Evolutionary conservation across 73 alveolate genomes (phyloP).

Genomic region (Durusdinium trenchii): DNA sequence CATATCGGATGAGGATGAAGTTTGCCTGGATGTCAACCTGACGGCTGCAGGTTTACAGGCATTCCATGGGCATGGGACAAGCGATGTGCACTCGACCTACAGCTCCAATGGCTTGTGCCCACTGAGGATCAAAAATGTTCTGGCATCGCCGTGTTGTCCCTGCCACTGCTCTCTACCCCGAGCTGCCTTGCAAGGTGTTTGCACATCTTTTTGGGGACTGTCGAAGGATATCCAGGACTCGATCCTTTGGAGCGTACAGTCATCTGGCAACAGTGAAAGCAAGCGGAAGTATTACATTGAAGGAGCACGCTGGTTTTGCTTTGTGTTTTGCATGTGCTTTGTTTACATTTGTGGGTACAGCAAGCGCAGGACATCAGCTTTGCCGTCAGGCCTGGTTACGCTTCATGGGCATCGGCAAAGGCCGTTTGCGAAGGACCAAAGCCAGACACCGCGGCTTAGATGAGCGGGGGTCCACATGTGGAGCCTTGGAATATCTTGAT

Average conservation of each 20-base stretch:
- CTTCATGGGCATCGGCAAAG: not conserved
- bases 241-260: not conserved
- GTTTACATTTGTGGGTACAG: not conserved
- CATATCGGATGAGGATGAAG: not conserved
- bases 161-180: not conserved
- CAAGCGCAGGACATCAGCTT: not conserved
- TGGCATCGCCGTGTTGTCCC: not conserved
- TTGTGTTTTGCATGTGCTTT: not conserved
- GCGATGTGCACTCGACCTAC: not conserved
- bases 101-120: not conserved
- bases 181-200: not conserved
- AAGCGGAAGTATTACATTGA: not conserved
- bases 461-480: not conserved
- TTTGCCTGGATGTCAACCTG: not conserved
- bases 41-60: not conserved
- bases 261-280: not conserved
- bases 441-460: constrained; percentile 2
- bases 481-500: not conserved
- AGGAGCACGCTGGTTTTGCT: not conserved
- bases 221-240: not conserved
- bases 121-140: not conserved
- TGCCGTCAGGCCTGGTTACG: constrained; percentile 9
- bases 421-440: constrained; percentile 3
- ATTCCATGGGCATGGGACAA: not conserved
- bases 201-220: not conserved